These are phyloP conservation scores for Quercus aquifolioides DNA, from an alignment of 306 rosid species.

Conservation along the genomic window DNA sequence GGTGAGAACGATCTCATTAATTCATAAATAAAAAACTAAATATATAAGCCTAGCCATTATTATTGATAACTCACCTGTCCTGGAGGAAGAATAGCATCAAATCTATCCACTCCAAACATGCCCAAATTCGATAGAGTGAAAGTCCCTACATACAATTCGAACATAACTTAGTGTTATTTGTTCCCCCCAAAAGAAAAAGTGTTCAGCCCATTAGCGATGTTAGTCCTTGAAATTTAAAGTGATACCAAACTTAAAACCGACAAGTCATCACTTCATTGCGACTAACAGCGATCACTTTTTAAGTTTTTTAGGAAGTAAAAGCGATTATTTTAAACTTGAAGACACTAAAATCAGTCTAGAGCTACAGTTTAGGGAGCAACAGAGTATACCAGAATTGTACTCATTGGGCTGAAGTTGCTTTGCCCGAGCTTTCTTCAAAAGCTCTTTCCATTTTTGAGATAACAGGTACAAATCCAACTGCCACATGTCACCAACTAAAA, in stretches of 20 bases:
- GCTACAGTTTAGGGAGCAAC: no score
- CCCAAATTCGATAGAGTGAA: conserved; percentile 94
- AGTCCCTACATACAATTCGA: conserved; percentile 52
- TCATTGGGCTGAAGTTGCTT: conserved; percentile 95
- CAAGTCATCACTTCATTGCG: no score
- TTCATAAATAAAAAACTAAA: not conserved
- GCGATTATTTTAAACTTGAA: no score
- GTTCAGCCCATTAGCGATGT: no score
- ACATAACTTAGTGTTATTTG: not conserved
- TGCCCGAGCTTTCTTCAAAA: conserved; percentile 77
- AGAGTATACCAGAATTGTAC: conserved; percentile 64
- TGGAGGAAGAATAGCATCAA: conserved; percentile 96
- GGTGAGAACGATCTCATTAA: not conserved
- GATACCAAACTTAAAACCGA: no score
- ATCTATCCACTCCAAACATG: conserved; percentile 92
- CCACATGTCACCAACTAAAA: conserved; percentile 18
- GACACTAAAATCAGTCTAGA: no score
- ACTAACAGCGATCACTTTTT: no score
- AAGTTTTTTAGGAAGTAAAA: no score
- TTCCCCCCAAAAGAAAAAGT: not conserved
- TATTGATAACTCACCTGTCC: conserved; percentile 66
- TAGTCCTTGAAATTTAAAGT: no score
- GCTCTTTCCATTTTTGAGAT: conserved; percentile 91
- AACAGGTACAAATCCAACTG: conserved; percentile 89
- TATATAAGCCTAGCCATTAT: not conserved